These are phyloP conservation scores for Meyerozyma athensensis DNA, from an alignment of 1,139 yeast species.

Conservation along the genomic window DNA sequence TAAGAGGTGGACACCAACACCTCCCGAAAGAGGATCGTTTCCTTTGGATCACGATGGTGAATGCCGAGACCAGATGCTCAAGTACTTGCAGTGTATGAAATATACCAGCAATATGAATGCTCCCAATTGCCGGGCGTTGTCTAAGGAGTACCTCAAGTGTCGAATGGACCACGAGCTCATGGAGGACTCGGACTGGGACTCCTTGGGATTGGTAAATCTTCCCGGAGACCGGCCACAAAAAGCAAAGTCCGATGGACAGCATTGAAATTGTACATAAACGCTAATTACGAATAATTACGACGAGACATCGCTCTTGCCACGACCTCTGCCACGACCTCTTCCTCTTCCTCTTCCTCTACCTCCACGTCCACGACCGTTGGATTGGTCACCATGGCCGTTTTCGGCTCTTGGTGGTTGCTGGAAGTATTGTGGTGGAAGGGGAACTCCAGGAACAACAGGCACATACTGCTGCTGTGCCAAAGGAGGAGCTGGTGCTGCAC, in stretches of 20 bases:
- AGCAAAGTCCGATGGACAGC: conserved; percentile 1
- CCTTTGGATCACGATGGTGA: conserved; percentile 92
- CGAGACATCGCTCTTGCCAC: conserved; percentile 11
- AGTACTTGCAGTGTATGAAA: conserved; percentile 75
- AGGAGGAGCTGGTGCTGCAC: conserved; percentile 14
- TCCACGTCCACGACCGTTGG: conserved; percentile 20
- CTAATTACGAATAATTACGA: background rate
- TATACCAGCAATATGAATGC: conserved; percentile 79
- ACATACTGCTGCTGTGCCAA: conserved; percentile 8
- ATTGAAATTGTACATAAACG: background rate
- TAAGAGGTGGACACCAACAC: conserved; percentile 72
- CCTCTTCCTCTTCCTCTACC: conserved; percentile 24
- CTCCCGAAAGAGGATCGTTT: conserved; percentile 95
- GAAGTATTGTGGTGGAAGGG: conserved; percentile 34
- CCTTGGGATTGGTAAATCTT: conserved; percentile 59
- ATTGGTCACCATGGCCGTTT: background rate
- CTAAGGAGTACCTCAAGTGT: conserved; percentile 77
- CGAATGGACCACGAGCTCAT: conserved; percentile 87
- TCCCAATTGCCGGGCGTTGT: conserved; percentile 79
- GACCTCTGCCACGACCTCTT: conserved; percentile 17
- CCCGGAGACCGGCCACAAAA: conserved; percentile 51
- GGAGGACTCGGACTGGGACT: conserved; percentile 80
- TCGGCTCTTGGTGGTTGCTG: conserved; percentile 12
- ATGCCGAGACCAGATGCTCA: conserved; percentile 69
- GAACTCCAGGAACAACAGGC: conserved; percentile 23